Percentiles rank a stretch among this genome's conserved stretches.
Conservation (phyloP, 768 basidiomycete genomes). For the Rossbeevera mucosa region DNA sequence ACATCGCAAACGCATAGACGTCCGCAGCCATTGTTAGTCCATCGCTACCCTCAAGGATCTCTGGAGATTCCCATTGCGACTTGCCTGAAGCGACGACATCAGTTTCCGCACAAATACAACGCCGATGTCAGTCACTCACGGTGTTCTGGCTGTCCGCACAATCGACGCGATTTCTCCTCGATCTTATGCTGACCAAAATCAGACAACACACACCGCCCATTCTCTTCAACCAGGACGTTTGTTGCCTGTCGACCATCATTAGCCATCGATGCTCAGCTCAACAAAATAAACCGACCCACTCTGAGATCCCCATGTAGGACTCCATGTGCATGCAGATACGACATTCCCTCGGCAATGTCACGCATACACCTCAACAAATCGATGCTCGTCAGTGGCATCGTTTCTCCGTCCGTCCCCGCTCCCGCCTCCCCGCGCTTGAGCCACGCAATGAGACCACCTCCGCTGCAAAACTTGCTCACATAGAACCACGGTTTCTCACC, state of each 20-base stretch:
- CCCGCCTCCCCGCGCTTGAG: conserved; percentile 35
- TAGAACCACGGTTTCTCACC: conserved; percentile 75
- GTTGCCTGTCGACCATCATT: conserved; percentile 42
- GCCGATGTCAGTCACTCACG: conserved; percentile 29
- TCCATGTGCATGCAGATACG: conserved; percentile 64
- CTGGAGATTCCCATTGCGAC: conserved; percentile 68
- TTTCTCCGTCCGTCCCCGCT: neutral
- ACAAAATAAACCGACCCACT: conserved; percentile 34
- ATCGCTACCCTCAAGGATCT: conserved; percentile 49
- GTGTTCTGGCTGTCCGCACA: conserved; percentile 47
- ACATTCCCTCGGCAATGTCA: conserved; percentile 78
- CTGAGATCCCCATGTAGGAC: conserved; percentile 82
- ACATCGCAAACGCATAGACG: conserved; percentile 66
- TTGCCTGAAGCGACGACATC: conserved; percentile 47
- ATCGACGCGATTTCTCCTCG: conserved; percentile 62
- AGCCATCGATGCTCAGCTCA: neutral
- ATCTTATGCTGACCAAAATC: conserved; percentile 84
- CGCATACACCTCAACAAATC: conserved; percentile 60
- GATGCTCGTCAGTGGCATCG: neutral
- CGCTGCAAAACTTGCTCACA: conserved; percentile 66
- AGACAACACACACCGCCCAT: conserved; percentile 63
- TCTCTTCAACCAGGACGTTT: conserved; percentile 73
- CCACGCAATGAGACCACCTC: conserved; percentile 60
- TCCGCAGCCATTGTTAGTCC: conserved; percentile 53
- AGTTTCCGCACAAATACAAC: neutral